These are phyloP conservation scores for Syzygium aqueum DNA, from an alignment of 345 rosid species.

Conservation along the genomic window DNA sequence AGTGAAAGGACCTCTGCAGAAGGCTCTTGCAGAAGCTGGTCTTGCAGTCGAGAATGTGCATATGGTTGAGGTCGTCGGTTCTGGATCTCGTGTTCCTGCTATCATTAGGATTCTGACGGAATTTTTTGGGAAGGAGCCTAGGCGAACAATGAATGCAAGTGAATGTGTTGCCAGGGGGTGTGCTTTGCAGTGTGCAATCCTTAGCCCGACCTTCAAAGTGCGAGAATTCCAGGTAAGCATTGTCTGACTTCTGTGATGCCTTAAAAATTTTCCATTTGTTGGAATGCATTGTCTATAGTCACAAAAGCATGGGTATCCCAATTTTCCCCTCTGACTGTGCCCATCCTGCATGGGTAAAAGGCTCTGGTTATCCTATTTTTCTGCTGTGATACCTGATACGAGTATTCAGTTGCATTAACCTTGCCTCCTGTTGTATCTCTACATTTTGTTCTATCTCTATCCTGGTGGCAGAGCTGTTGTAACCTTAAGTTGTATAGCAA, in stretches of 20 bases:
- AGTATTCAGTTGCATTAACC: neutral
- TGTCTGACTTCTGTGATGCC: neutral
- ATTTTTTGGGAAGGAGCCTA: slow-evolving; percentile 96
- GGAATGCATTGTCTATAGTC: neutral
- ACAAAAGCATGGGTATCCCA: neutral
- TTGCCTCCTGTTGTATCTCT: neutral
- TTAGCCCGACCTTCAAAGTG: slow-evolving; percentile 96
- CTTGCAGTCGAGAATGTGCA: slow-evolving; percentile 69
- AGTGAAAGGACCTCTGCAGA: slow-evolving; percentile 80
- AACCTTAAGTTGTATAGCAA: neutral
- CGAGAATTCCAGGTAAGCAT: slow-evolving; percentile 81
- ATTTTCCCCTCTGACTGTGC: neutral
- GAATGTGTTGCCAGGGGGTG: slow-evolving; percentile 92
- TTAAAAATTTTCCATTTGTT: neutral
- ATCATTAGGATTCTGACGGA: slow-evolving; percentile 70
- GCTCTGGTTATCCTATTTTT: neutral
- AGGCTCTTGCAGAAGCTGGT: slow-evolving; percentile 87
- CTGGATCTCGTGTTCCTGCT: slow-evolving; percentile 85
- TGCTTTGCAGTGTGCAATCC: slow-evolving; percentile 93
- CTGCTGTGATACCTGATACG: neutral
- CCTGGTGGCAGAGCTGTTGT: neutral
- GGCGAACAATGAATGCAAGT: slow-evolving; percentile 96
- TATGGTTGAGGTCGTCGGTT: slow-evolving; percentile 91
- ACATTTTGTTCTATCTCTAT: neutral
- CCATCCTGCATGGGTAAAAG: neutral